These are phyloP conservation scores for Neonectria magnoliae DNA, from an alignment of 2,329 filamentous ascomycete genomes.

Conservation along the genomic window DNA sequence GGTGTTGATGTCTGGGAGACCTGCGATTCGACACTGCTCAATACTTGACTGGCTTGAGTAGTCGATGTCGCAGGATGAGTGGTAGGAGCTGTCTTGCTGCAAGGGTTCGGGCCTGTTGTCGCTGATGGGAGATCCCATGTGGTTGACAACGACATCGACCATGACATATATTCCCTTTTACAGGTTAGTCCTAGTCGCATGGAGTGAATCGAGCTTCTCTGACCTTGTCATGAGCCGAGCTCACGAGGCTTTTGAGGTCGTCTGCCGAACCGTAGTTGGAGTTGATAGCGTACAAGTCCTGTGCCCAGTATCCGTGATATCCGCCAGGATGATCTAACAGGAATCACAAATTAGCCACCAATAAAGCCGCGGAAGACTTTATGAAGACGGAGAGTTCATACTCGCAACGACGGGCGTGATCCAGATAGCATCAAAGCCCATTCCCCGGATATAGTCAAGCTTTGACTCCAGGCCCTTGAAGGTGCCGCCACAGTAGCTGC, in stretches of 20 bases:
- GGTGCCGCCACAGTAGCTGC: conserved; percentile 68
- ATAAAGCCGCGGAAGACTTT: neutral
- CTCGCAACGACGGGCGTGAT: conserved; percentile 66
- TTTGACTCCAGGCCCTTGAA: conserved; percentile 67
- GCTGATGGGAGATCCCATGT: conserved; percentile 65
- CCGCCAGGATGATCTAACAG: neutral
- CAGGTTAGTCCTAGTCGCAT: neutral
- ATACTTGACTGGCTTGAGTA: neutral
- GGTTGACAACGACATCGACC: conserved; percentile 70
- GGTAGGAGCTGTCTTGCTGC: conserved; percentile 51
- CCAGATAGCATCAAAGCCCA: conserved; percentile 69
- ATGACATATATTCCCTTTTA: conserved; percentile 60
- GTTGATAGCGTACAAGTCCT: neutral
- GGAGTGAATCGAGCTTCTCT: neutral
- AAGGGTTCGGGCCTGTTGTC: conserved; percentile 55
- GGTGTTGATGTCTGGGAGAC: neutral
- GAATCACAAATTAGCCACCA: neutral
- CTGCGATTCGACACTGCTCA: neutral
- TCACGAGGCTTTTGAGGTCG: neutral
- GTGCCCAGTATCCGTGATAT: neutral
- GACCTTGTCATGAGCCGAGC: neutral
- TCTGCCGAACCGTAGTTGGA: neutral
- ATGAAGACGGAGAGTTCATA: conserved; percentile 38
- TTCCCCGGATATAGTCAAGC: conserved; percentile 70
- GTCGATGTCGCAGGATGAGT: neutral